A percentile compares a stretch with the other conserved stretches of the same genome.
Evolutionary conservation across 1,284 basidiomycete species (phyloP).

Genomic region (Phlebopus sp.): DNA sequence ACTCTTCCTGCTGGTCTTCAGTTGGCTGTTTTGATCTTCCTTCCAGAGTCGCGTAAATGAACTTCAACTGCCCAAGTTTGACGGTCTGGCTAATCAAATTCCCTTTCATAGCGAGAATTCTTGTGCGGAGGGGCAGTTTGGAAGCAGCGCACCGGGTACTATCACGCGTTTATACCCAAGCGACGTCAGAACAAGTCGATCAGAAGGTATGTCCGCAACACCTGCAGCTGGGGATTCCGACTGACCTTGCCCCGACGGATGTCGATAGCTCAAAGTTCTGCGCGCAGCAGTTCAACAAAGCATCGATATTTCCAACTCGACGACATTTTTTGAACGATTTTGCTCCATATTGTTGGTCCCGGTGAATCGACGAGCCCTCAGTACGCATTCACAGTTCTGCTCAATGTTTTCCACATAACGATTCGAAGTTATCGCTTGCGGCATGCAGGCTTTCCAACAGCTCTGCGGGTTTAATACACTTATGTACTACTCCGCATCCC

Average conservation of each 20-base stretch:
- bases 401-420: constrained; percentile 1
- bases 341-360: constrained; percentile 54
- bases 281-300: constrained; percentile 62
- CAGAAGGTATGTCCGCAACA: constrained; percentile 47
- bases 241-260: neutral
- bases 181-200: constrained; percentile 61
- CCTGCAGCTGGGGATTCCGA: neutral
- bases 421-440: constrained; percentile 64
- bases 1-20: constrained; percentile 68
- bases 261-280: constrained; percentile 51
- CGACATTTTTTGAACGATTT: constrained; percentile 58
- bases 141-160: constrained; percentile 52
- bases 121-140: constrained; percentile 55
- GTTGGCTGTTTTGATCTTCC: constrained; percentile 55
- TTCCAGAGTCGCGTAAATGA: constrained; percentile 74
- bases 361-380: constrained; percentile 66
- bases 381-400: constrained; percentile 39
- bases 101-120: constrained; percentile 57
- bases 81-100: neutral
- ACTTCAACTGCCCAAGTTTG: neutral
- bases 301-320: constrained; percentile 58
- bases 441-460: constrained; percentile 81
- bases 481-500: constrained; percentile 76
- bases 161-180: constrained; percentile 63
- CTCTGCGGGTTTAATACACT: constrained; percentile 75